Evolutionary conservation across 2,329 filamentous ascomycete genomes (phyloP).

Genomic region (Arthrinium phaeospermum): DNA sequence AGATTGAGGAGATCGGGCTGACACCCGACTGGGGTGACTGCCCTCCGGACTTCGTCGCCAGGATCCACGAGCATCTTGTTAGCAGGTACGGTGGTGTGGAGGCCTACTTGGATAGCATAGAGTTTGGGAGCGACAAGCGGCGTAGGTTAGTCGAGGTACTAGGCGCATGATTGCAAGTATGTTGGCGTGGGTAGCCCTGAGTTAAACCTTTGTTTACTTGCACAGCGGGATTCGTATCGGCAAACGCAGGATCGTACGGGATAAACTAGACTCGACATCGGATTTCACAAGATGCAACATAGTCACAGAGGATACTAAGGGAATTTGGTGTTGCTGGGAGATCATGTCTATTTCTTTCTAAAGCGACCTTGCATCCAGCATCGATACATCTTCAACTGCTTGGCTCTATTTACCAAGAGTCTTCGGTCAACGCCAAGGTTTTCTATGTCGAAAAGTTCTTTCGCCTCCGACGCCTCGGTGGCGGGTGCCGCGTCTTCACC

Average conservation of each 20-base stretch:
- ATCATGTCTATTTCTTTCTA: conserved; percentile 63
- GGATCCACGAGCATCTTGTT: conserved; percentile 63
- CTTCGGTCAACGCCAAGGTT: conserved; percentile 86
- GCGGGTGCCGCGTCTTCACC: conserved; percentile 25
- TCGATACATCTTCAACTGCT: conserved; percentile 95
- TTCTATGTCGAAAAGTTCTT: conserved; percentile 68
- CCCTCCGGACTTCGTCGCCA: conserved; percentile 66
- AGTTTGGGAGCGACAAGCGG: conserved; percentile 56
- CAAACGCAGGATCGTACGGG: too few species aligned
- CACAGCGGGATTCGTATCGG: too few species aligned
- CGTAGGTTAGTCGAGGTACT: conserved; percentile 47
- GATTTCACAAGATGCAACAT: not conserved
- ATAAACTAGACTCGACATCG: not conserved
- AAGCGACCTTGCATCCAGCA: conserved; percentile 94
- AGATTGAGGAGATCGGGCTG: conserved; percentile 74
- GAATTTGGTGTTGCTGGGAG: not conserved
- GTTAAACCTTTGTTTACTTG: not conserved
- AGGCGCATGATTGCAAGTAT: conserved; percentile 41
- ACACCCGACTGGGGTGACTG: conserved; percentile 75
- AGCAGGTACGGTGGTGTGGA: conserved; percentile 69
- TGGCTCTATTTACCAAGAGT: conserved; percentile 88
- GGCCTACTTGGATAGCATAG: conserved; percentile 68
- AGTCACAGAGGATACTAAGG: not conserved
- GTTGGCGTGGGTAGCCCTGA: too few species aligned
- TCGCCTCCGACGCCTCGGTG: not conserved